Conservation (phyloP, 768 basidiomycete species). For the Hygrocybe coccinea region DNA sequence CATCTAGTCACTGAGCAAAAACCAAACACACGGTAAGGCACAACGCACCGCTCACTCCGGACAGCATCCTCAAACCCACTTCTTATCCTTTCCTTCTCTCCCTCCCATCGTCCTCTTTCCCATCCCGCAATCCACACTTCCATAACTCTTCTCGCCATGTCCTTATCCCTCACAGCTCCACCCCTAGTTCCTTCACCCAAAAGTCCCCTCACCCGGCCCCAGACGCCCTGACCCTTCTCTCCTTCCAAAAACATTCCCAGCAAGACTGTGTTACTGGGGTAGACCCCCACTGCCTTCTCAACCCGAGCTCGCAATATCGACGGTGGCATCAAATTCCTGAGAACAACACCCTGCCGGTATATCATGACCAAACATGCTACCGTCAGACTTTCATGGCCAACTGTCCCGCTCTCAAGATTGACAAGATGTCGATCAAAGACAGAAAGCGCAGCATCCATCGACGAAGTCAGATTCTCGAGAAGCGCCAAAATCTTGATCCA, state of each 20-base stretch:
- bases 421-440: conserved; percentile 38
- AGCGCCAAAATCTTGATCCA: conserved; percentile 66
- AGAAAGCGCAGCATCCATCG: conserved; percentile 32
- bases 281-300: conserved; percentile 48
- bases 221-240: conserved; percentile 71
- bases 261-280: conserved; percentile 67
- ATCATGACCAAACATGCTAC: conserved; percentile 55
- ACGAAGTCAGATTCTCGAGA: conserved; percentile 52
- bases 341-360: conserved; percentile 50
- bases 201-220: conserved; percentile 63
- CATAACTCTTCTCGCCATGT: conserved; percentile 51
- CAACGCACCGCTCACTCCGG: conserved; percentile 59
- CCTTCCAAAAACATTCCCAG: conserved; percentile 71
- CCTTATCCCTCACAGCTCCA: conserved; percentile 44
- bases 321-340: conserved; percentile 58
- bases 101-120: conserved; percentile 68
- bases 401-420: conserved; percentile 21
- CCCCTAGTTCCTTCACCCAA: conserved; percentile 50
- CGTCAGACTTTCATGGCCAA: conserved; percentile 50
- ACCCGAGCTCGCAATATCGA: conserved; percentile 53
- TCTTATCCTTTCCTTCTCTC: conserved; percentile 66
- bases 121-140: conserved; percentile 81
- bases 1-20: not conserved
- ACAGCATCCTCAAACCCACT: conserved; percentile 57
- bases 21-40: conserved; percentile 2